Evolutionary conservation across 169 alveolate genomes (phyloP).

Genomic region (Plasmodium fragile): DNA sequence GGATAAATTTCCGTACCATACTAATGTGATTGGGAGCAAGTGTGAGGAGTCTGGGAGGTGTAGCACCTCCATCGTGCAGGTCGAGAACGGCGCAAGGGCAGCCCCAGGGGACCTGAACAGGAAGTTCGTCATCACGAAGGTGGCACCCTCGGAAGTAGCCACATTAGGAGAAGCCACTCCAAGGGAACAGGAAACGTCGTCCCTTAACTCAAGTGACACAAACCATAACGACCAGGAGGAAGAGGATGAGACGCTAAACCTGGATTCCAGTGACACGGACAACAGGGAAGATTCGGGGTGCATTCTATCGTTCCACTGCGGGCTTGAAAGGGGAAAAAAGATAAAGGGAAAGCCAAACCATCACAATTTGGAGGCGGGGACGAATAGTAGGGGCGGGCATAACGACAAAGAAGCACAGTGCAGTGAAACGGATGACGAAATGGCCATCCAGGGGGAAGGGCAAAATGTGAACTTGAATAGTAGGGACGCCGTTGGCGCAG

Average conservation of each 20-base stretch:
- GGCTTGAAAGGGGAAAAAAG: not conserved
- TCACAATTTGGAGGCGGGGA: not conserved
- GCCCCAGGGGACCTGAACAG: not conserved
- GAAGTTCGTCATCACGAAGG: not conserved
- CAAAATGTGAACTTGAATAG: not conserved
- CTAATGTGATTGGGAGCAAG: slow-evolving; percentile 61
- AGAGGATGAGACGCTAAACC: not conserved
- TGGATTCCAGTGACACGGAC: not conserved
- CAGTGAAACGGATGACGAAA: slow-evolving; percentile 7
- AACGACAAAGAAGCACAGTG: not conserved
- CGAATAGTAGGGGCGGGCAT: not conserved
- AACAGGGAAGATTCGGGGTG: not conserved
- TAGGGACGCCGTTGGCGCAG: not conserved
- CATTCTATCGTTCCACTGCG: not conserved
- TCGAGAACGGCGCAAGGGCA: not conserved
- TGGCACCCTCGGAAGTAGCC: not conserved
- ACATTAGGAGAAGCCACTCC: not conserved
- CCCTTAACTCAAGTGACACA: slow-evolving; percentile 11
- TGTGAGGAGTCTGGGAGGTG: not conserved
- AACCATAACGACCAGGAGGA: slow-evolving; percentile 4
- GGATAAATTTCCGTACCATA: slow-evolving; percentile 70
- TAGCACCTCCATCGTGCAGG: not conserved
- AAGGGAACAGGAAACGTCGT: not conserved
- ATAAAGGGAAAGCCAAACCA: not conserved
- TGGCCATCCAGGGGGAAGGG: not conserved